Conservation (phyloP, 495 filamentous ascomycete species). For the Penicillium simplicissimum region DNA sequence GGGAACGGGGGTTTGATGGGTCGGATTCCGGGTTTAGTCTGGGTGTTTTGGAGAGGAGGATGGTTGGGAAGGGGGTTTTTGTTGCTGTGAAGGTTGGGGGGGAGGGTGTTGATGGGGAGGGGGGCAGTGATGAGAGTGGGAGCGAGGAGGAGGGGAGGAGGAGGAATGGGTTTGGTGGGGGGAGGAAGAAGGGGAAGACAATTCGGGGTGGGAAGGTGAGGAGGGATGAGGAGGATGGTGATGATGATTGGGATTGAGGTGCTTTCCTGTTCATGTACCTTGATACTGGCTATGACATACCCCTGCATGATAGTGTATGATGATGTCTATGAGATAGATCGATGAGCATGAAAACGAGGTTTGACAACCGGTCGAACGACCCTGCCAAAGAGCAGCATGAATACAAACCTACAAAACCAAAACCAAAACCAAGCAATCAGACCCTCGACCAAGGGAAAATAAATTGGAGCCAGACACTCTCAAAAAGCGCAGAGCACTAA, state of each 20-base stretch:
- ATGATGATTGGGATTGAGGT: conserved; percentile 68
- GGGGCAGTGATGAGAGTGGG: conserved; percentile 35
- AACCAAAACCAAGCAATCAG: neutral
- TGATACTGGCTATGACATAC: conserved; percentile 8
- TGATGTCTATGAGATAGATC: too few species aligned
- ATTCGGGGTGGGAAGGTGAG: conserved; percentile 47
- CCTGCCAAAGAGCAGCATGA: neutral
- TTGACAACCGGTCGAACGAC: neutral
- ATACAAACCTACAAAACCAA: neutral
- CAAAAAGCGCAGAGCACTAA: conserved; percentile 25
- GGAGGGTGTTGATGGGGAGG: conserved; percentile 38
- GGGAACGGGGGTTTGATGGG: conserved; percentile 53
- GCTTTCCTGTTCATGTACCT: neutral
- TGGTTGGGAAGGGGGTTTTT: conserved; percentile 61
- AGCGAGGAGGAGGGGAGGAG: conserved; percentile 26
- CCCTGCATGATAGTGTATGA: neutral
- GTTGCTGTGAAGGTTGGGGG: conserved; percentile 52
- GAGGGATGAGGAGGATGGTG: conserved; percentile 48
- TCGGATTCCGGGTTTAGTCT: conserved; percentile 60
- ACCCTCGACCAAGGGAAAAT: conserved; percentile 8
- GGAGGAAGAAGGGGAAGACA: conserved; percentile 45
- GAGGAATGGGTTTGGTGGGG: conserved; percentile 16
- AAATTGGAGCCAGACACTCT: conserved; percentile 19
- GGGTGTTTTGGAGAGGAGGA: conserved; percentile 60
- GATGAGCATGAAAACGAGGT: too few species aligned